Conservation (phyloP, 306 rosid species). For the Prunus dulcis region DNA sequence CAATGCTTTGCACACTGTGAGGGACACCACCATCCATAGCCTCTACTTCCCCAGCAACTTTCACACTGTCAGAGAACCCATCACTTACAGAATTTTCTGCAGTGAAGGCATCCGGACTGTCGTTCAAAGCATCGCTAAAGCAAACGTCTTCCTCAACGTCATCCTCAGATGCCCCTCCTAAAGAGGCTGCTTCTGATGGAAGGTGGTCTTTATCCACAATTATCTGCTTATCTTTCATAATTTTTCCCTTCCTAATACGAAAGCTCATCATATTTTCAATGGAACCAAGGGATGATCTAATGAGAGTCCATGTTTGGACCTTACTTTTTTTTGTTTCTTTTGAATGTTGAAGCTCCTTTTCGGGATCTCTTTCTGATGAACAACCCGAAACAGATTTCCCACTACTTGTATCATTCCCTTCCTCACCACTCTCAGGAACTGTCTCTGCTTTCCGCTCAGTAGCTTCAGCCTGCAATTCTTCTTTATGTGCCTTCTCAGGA, state of each 20-base stretch:
- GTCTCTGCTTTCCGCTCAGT: slow-evolving; percentile 37
- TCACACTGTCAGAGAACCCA: background rate
- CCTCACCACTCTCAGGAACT: slow-evolving; percentile 29
- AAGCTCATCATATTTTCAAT: slow-evolving; percentile 62
- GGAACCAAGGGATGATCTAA: slow-evolving; percentile 55
- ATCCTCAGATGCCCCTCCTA: slow-evolving; percentile 26
- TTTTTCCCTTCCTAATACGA: slow-evolving; percentile 47
- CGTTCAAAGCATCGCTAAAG: slow-evolving; percentile 24
- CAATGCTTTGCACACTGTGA: background rate
- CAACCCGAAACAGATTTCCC: slow-evolving; percentile 32
- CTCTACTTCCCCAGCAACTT: slow-evolving; percentile 3
- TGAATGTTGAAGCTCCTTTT: slow-evolving; percentile 40
- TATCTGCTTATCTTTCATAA: slow-evolving; percentile 34
- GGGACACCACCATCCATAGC: background rate
- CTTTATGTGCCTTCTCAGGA: slow-evolving; percentile 36
- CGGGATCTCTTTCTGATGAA: slow-evolving; percentile 38
- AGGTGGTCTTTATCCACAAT: slow-evolving; percentile 30
- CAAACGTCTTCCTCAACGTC: slow-evolving; percentile 28
- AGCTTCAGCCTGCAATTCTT: slow-evolving; percentile 37
- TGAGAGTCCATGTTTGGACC: slow-evolving; percentile 60
- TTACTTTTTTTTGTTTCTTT: slow-evolving; percentile 41
- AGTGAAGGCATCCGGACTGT: slow-evolving; percentile 8
- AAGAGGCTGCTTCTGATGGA: slow-evolving; percentile 42
- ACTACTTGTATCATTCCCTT: slow-evolving; percentile 36
- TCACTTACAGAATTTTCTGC: background rate